Evolutionary conservation across 176 grass and related monocot genomes (phyloP).

Genomic region (Oryza punctata): DNA sequence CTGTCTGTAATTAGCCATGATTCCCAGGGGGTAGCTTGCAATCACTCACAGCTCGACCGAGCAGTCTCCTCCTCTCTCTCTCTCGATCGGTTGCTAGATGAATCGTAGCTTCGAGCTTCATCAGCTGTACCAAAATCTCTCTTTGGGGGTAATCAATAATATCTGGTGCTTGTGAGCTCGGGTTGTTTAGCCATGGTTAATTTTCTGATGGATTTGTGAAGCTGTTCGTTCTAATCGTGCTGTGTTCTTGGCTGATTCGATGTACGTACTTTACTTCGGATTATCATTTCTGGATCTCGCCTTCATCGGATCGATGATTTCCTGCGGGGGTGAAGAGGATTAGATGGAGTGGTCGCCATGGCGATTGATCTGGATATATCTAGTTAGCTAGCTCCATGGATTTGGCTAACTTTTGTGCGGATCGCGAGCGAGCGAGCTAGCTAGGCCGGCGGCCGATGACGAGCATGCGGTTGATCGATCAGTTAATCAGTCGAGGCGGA

Average conservation of each 20-base stretch:
- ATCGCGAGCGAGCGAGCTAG: too few species aligned
- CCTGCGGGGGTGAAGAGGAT: background rate
- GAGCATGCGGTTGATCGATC: background rate
- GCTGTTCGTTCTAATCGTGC: background rate
- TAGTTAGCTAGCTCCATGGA: too few species aligned
- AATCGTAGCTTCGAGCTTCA: conserved; percentile 3
- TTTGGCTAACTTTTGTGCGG: background rate
- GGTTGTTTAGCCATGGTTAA: conserved; percentile 7
- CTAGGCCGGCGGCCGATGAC: too few species aligned
- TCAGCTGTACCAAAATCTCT: conserved; percentile 21
- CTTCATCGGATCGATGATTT: background rate
- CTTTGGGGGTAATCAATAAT: conserved; percentile 41
- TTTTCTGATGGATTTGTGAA: background rate
- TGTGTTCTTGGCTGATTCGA: background rate
- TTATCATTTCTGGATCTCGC: background rate
- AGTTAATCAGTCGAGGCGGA: too few species aligned
- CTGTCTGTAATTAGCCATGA: conserved; percentile 34
- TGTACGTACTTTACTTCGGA: background rate
- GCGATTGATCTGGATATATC: background rate
- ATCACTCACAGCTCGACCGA: background rate
- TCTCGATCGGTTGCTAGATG: background rate
- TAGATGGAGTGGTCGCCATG: background rate
- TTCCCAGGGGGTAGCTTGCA: conserved; percentile 44
- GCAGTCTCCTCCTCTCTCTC: background rate
- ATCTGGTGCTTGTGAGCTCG: background rate